Percentiles rank a stretch among this genome's conserved stretches.
Evolutionary conservation across 2,329 filamentous ascomycete genomes (phyloP).

Genomic region (Talaromyces sp.): DNA sequence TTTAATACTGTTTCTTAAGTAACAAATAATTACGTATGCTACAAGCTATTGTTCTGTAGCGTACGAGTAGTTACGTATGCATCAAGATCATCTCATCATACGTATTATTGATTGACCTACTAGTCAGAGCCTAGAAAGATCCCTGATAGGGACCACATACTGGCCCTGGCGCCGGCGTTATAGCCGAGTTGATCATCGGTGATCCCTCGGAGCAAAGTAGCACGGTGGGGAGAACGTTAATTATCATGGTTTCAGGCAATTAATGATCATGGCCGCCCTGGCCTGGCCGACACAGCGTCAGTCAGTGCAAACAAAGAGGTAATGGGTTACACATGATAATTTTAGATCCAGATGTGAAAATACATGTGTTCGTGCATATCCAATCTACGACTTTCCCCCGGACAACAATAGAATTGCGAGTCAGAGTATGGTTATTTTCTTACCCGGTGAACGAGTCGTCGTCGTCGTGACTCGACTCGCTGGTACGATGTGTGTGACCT

Average conservation of each 20-base stretch:
- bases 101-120: neutral
- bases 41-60: neutral
- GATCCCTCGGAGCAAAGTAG: neutral
- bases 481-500: neutral
- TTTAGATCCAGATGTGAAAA: neutral
- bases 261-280: neutral
- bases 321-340: neutral
- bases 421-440: neutral
- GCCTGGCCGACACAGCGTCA: neutral
- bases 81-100: neutral
- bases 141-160: neutral
- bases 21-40: neutral
- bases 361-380: neutral
- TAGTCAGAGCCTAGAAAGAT: neutral
- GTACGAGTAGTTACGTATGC: too few relatives aligned
- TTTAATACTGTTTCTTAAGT: neutral
- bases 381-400: neutral
- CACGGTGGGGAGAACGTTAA: neutral
- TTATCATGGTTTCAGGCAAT: neutral
- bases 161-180: neutral
- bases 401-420: neutral
- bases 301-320: neutral
- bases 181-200: constrained; percentile 2
- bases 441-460: neutral
- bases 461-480: neutral